Base-by-base conservation (phyloP, 441 rosid species). In the Caryocar brasiliense region DNA sequence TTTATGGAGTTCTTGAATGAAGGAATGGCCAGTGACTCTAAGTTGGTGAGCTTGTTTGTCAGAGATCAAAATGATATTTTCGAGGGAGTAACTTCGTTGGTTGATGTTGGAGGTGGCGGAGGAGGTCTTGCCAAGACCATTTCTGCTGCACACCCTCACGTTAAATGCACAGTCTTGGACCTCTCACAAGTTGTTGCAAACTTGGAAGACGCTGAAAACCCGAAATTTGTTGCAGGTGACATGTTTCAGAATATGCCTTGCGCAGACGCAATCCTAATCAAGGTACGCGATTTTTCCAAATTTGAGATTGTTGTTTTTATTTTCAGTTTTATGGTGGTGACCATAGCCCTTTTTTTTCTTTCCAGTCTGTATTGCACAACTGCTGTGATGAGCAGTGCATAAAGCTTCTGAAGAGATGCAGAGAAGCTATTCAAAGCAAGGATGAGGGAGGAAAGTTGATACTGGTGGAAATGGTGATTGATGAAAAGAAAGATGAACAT, bases 21-120 rank as follows among this genome's bases (percentile, higher is more conserved):
- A 5, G 68, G 41, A 2, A 50, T 62, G 76, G 66, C 56, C 2
- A 9, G 37, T 0, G 35, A 22, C 0, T 24, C 43, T n/a, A n/a
- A n/a, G 1, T 7, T 70, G 43, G 15, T 19, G 1, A 24, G 40
- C 5, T 40, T 54, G 4, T 61, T 56, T 35, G n/a, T n/a, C n/a
- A n/a, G n/a, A n/a, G n/a, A n/a, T n/a, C n/a, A n/a, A n/a, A 46
- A 30, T 12, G 45, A 34, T 0, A 21, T 58, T 20, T 67, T 74
- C 2, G 10, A 51, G 14, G 68, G 76, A 27, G 5, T 70, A 37
- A 37, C n/a, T 12, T 41, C 64, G 0, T n/a, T 74, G 18, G 64
- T 67, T 1, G 76, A 74, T 40, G 69, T 74, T 3, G 74, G 69
- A 0, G 76, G 80, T 0, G 61, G 56, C 15, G 54, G 2, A 0